Percentiles rank a stretch among this genome's conserved stretches.
These are phyloP conservation scores for Aspergillus incahuasiensis DNA, from an alignment of 495 filamentous ascomycete genomes.

Conservation along the genomic window DNA sequence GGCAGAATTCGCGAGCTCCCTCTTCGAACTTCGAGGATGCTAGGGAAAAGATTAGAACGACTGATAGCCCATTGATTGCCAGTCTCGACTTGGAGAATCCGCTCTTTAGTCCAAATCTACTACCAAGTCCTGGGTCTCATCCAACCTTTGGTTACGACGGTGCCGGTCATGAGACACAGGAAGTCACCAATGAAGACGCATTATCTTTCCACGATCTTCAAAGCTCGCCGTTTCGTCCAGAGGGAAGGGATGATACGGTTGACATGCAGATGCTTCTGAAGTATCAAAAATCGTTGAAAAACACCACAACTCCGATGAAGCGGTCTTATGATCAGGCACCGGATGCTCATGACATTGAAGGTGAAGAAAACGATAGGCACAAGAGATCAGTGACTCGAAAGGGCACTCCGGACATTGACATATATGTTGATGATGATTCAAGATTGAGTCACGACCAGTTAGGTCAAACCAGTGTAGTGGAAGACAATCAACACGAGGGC, in stretches of 20 bases:
- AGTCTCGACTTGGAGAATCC: constrained; percentile 31
- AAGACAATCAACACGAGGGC: constrained; percentile 40
- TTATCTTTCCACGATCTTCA: constrained; percentile 21
- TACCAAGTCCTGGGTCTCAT: constrained; percentile 11
- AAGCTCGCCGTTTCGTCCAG: constrained; percentile 38
- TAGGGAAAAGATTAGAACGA: constrained; percentile 3
- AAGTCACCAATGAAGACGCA: constrained; percentile 16
- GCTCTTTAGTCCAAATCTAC: constrained; percentile 33
- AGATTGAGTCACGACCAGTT: constrained; percentile 25
- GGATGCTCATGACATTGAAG: constrained; percentile 21
- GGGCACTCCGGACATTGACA: constrained; percentile 25
- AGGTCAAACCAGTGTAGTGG: constrained; percentile 31
- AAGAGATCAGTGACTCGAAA: constrained; percentile 30
- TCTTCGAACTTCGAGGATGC: constrained; percentile 23
- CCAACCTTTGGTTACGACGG: constrained; percentile 10
- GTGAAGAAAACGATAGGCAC: constrained; percentile 22
- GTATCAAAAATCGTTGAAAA: constrained; percentile 19
- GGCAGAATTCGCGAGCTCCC: constrained; percentile 37
- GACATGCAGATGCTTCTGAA: constrained; percentile 27
- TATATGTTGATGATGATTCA: constrained; percentile 30
- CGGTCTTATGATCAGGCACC: constrained; percentile 40
- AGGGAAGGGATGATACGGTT: constrained; percentile 31
- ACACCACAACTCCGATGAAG: constrained; percentile 30
- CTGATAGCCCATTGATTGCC: constrained; percentile 10
- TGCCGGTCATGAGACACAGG: constrained; percentile 13